Percentiles rank a stretch among this genome's conserved stretches.
phyloP scores from a whole-genome alignment of 495 filamentous ascomycete species.

The Hyaloscypha hepaticicola region DNA sequence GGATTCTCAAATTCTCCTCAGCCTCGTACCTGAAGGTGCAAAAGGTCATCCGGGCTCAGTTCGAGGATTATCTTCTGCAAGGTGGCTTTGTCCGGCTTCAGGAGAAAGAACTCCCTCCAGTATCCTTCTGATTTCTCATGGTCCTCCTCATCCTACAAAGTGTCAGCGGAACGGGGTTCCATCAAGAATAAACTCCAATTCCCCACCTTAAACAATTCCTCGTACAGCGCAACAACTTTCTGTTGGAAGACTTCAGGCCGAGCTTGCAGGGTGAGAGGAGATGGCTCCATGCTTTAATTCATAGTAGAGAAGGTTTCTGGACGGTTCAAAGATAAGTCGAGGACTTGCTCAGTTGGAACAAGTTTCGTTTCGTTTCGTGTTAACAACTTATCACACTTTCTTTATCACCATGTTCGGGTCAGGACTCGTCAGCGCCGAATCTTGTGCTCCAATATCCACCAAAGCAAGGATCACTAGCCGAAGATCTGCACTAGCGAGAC shows the following conservation, averaged over 20 bases:
- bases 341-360: background rate
- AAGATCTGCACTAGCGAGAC: constrained; percentile 10
- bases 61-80: constrained; percentile 65
- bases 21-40: constrained; percentile 63
- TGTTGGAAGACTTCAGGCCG: constrained; percentile 89
- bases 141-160: constrained; percentile 52
- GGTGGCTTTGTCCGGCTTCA: constrained; percentile 68
- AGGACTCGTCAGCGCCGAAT: background rate
- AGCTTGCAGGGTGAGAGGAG: constrained; percentile 89
- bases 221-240: constrained; percentile 89
- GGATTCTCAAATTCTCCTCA: background rate
- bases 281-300: constrained; percentile 69
- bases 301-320: constrained; percentile 17
- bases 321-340: background rate
- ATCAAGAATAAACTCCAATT: background rate
- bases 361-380: constrained; percentile 8
- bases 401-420: background rate
- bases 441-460: background rate
- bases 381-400: background rate
- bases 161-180: constrained; percentile 1
- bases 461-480: background rate
- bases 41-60: constrained; percentile 68
- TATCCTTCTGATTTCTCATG: constrained; percentile 80
- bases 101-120: constrained; percentile 93
- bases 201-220: constrained; percentile 78